Evolutionary conservation across 441 rosid species (phyloP).

Genomic region (Erodium moschatum): DNA sequence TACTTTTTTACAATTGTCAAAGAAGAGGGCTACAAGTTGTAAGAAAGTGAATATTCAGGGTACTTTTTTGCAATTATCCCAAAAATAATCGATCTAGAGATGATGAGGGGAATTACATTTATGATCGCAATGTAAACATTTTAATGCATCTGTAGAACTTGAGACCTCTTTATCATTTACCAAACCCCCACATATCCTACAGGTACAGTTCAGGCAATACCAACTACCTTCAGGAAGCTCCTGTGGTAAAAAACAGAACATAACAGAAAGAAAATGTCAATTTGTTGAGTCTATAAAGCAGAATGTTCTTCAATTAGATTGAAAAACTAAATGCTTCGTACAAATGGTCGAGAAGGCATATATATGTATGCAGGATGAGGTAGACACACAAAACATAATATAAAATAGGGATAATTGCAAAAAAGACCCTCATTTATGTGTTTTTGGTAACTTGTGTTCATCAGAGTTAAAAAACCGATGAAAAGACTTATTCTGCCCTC

Average conservation of each 20-base stretch:
- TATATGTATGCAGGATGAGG: neutral
- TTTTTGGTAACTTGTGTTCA: too few relatives aligned
- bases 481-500: too few relatives aligned
- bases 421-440: too few relatives aligned
- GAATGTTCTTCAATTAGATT: neutral
- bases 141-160: slow-evolving; percentile 36
- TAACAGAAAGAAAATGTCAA: slow-evolving; percentile 9
- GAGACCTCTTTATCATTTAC: slow-evolving; percentile 45
- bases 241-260: slow-evolving; percentile 28
- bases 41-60: too few relatives aligned
- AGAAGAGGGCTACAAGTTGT: too few relatives aligned
- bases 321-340: neutral
- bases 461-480: too few relatives aligned
- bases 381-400: neutral
- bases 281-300: neutral
- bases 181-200: slow-evolving; percentile 67
- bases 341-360: neutral
- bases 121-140: slow-evolving; percentile 81
- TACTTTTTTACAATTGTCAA: too few relatives aligned
- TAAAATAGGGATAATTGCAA: neutral
- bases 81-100: neutral
- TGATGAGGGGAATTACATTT: slow-evolving; percentile 50
- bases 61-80: too few relatives aligned
- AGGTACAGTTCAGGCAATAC: slow-evolving; percentile 88
- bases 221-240: slow-evolving; percentile 86